A percentile compares a stretch with the other conserved stretches of the same genome.
Conservation (phyloP, 768 basidiomycete species). For the Termitomyces bulborhizus region DNA sequence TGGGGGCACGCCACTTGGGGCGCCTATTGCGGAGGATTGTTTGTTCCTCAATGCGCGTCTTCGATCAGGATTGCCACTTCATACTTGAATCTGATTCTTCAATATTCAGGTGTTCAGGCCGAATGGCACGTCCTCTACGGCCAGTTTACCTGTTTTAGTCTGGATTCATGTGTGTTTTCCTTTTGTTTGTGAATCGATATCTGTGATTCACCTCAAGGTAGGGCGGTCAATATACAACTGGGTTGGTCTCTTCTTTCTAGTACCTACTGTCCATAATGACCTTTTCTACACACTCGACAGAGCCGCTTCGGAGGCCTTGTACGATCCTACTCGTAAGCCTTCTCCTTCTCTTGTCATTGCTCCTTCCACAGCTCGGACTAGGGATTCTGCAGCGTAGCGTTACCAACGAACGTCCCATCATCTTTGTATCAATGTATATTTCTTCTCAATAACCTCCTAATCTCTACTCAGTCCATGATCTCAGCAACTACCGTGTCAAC, state of each 20-base stretch:
- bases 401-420: slow-evolving; percentile 41
- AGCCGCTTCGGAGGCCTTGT: slow-evolving; percentile 33
- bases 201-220: slow-evolving; percentile 11
- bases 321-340: slow-evolving; percentile 40
- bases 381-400: slow-evolving; percentile 45
- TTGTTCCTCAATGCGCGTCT: slow-evolving; percentile 44
- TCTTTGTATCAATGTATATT: slow-evolving; percentile 47
- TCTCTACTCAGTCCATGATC: background rate
- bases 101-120: slow-evolving; percentile 29
- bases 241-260: slow-evolving; percentile 20
- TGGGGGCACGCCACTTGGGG: slow-evolving; percentile 39
- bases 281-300: slow-evolving; percentile 11
- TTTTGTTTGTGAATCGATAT: background rate
- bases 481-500: slow-evolving; percentile 52
- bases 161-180: slow-evolving; percentile 28
- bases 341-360: background rate
- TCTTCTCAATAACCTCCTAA: background rate
- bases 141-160: slow-evolving; percentile 30
- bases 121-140: slow-evolving; percentile 15
- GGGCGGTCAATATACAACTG: slow-evolving; percentile 44
- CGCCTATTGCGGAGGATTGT: slow-evolving; percentile 46
- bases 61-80: background rate
- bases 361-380: slow-evolving; percentile 14
- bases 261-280: background rate
- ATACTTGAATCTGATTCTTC: too few relatives aligned